phyloP scores from a whole-genome alignment of 805 yeast genomes.

The Candida pseudoglaebosa region DNA sequence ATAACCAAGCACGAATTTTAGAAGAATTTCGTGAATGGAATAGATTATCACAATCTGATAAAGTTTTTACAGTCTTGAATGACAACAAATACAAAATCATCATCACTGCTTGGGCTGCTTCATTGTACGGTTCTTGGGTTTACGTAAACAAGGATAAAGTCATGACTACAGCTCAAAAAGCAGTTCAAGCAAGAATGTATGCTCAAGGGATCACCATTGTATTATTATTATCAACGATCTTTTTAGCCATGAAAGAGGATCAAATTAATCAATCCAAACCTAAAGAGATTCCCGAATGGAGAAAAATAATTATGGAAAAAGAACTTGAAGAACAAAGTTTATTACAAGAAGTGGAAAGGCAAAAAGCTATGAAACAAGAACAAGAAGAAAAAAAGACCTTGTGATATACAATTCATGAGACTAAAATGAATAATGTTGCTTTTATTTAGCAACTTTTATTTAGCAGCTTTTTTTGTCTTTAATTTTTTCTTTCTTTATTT shows the following conservation, averaged over 20 bases:
- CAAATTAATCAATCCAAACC: conserved; percentile 40
- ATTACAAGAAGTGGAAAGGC: conserved; percentile 7
- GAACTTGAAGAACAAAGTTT: conserved; percentile 17
- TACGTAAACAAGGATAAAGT: conserved; percentile 67
- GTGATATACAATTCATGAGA: too few relatives aligned
- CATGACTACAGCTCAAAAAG: conserved; percentile 73
- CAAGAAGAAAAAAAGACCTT: too few relatives aligned
- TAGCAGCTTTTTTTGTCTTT: too few relatives aligned
- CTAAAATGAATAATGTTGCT: too few relatives aligned
- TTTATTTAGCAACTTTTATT: too few relatives aligned
- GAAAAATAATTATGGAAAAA: conserved; percentile 23
- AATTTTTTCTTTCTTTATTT: too few relatives aligned
- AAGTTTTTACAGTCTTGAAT: conserved; percentile 23
- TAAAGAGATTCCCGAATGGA: conserved; percentile 35
- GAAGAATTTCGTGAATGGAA: conserved; percentile 37
- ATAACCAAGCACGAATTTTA: conserved; percentile 23
- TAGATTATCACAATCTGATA: conserved; percentile 25
- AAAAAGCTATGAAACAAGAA: conserved; percentile 4
- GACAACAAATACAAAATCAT: conserved; percentile 35
- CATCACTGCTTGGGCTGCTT: conserved; percentile 36
- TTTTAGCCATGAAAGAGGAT: conserved; percentile 61
- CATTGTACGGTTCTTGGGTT: conserved; percentile 65
- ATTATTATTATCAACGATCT: conserved; percentile 64
- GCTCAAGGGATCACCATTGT: conserved; percentile 81
- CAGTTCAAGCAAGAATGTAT: conserved; percentile 87